Base-by-base conservation (phyloP, 1,284 basidiomycete species). In the Puccinia brachypodii region DNA sequence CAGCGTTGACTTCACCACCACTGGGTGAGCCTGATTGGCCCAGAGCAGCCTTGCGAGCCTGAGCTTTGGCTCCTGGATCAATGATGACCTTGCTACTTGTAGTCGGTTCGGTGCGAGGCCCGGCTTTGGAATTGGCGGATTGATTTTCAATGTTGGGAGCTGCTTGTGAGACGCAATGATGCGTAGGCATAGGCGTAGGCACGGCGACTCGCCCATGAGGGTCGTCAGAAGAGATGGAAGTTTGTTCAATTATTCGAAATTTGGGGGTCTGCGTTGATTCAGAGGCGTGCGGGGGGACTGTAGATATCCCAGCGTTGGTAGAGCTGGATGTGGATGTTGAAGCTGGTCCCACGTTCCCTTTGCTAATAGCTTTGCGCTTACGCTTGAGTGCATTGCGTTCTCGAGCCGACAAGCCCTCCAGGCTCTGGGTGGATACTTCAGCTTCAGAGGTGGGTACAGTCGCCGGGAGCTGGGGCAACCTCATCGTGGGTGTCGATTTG, bases 381-480 rank as follows among this genome's bases (percentile, higher is more conserved):
- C 95, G 90, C 86, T 97, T 97, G 47, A 96, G 89, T 68, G 94
- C 90, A 86, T 96, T 97, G 47, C 92, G 91, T 86, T 97, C 95
- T 71, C 95, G 90, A 22, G 94, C 94, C 19, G 93, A 94, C 60
- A 94, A 87, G 4, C 88, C 88, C 25, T 83, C 82, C 71, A 83
- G 60, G 36, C 84, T 85, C 22, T 83, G 83, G 38, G 83, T n/a
- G 14, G 77, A 72, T 14, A 71, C 82, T 28, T 81, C 68, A 25
- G 47, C 60, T 44, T 75, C 36, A 53, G 71, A 68, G 19, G 68
- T 69, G 50, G 72, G 53, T 25, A 19, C 62, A 22, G 72, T 47
- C 3, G 83, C 28, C 16, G 72, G 64, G 25, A 75, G 64, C 36
- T 62, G 56, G 38, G 56, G 69, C 7, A 31, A 40, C 64, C 72